phyloP scores from a whole-genome alignment of 805 yeast genomes.

The Ogataea methylovora region DNA sequence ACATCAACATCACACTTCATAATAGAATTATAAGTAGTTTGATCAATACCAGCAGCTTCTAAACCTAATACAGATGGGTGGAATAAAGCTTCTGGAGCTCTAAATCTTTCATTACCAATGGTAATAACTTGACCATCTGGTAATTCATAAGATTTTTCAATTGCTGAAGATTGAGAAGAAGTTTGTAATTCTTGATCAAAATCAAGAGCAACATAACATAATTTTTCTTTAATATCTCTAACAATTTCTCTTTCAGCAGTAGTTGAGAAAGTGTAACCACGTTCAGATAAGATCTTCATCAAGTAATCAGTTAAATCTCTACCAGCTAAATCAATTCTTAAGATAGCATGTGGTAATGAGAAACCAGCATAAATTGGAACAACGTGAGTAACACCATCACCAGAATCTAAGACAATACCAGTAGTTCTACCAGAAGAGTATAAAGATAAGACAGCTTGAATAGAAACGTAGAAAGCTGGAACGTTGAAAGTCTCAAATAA shows the following conservation, averaged over 20 bases:
- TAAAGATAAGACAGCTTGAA: slow-evolving; percentile 96
- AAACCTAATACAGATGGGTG: slow-evolving; percentile 85
- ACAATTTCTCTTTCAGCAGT: slow-evolving; percentile 98
- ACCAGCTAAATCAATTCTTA: slow-evolving; percentile 99
- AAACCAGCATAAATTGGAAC: slow-evolving; percentile 99
- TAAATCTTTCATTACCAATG: slow-evolving; percentile 99
- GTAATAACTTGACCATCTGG: slow-evolving; percentile 99
- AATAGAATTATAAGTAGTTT: slow-evolving; percentile 91
- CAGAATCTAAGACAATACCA: slow-evolving; percentile 98
- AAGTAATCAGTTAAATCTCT: slow-evolving; percentile 98
- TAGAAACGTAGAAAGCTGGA: slow-evolving; percentile 98
- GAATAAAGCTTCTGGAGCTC: slow-evolving; percentile 99
- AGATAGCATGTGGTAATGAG: slow-evolving; percentile 97
- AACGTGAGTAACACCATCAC: slow-evolving; percentile 99
- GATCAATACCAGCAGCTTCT: slow-evolving; percentile 99
- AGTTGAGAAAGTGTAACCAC: slow-evolving; percentile 98
- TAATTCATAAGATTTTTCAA: slow-evolving; percentile 97
- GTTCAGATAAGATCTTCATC: slow-evolving; percentile 97
- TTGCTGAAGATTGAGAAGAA: slow-evolving; percentile 95
- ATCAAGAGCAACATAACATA: slow-evolving; percentile 98
- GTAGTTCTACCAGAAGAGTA: slow-evolving; percentile 99
- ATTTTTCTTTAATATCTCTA: slow-evolving; percentile 94
- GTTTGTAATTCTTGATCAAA: slow-evolving; percentile 99
- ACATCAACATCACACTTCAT: slow-evolving; percentile 99
- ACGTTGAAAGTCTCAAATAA: slow-evolving; percentile 99